Evolutionary conservation across 1,284 basidiomycete species (phyloP).

Genomic region (Xerocomus nothofagi): DNA sequence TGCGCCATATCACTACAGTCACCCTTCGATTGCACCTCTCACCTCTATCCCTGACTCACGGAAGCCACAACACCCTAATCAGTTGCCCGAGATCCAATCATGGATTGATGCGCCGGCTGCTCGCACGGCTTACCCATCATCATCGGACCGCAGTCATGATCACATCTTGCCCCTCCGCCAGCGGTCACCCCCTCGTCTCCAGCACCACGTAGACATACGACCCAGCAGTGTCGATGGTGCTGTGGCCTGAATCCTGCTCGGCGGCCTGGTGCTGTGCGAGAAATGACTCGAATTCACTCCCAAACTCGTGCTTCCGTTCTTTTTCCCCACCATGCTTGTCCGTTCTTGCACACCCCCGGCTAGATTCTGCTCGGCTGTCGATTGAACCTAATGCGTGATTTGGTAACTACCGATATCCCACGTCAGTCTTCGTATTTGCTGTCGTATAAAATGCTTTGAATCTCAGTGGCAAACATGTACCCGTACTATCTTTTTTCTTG

Average conservation of each 20-base stretch:
- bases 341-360: slow-evolving; percentile 25
- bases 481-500: slow-evolving; percentile 27
- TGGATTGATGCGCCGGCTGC: slow-evolving; percentile 36
- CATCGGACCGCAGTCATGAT: slow-evolving; percentile 34
- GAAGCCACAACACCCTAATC: slow-evolving; percentile 34
- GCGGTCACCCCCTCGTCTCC: slow-evolving; percentile 34
- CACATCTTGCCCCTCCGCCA: slow-evolving; percentile 34
- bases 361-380: slow-evolving; percentile 15
- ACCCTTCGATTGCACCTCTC: slow-evolving; percentile 50
- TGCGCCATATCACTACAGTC: slow-evolving; percentile 47
- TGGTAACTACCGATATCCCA: slow-evolving; percentile 23
- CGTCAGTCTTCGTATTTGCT: slow-evolving; percentile 25
- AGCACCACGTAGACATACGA: slow-evolving; percentile 37
- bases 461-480: slow-evolving; percentile 24
- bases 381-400: slow-evolving; percentile 5
- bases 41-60: slow-evolving; percentile 36
- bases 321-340: slow-evolving; percentile 2
- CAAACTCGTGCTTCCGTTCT: slow-evolving; percentile 13
- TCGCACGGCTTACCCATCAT: slow-evolving; percentile 30
- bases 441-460: slow-evolving; percentile 28
- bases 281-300: not conserved
- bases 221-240: slow-evolving; percentile 33
- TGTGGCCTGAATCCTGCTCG: slow-evolving; percentile 24
- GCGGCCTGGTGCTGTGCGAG: slow-evolving; percentile 23
- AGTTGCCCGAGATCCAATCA: slow-evolving; percentile 37